Evolutionary conservation across 192 early-diverging fungal genomes (phyloP).

Genomic region (Coemansia sp.): DNA sequence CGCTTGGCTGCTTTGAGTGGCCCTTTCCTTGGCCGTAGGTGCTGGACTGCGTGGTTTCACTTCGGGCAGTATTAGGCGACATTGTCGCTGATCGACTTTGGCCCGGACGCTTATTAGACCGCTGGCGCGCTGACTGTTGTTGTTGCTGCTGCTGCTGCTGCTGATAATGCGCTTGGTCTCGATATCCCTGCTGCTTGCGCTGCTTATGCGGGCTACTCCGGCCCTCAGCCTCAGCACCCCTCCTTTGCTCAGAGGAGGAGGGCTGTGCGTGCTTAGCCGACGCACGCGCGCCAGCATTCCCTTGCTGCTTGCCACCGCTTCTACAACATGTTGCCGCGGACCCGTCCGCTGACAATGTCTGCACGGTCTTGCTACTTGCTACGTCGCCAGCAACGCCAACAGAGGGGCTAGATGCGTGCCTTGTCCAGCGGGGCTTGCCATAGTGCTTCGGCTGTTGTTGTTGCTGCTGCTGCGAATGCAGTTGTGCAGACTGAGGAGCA

Average conservation of each 20-base stretch:
- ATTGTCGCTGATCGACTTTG: slow-evolving; percentile 2
- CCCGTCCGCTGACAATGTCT: neutral
- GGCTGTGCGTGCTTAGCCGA: neutral
- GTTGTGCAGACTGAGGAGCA: slow-evolving; percentile 11
- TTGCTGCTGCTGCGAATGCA: slow-evolving; percentile 11
- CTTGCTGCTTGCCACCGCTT: slow-evolving; percentile 1
- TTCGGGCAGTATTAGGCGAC: neutral
- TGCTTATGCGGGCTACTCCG: slow-evolving; percentile 3
- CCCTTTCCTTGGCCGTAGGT: neutral
- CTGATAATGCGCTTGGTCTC: neutral
- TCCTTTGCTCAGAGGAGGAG: slow-evolving; percentile 7
- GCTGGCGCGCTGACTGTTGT: slow-evolving; percentile 10
- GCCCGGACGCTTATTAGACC: slow-evolving; percentile 2
- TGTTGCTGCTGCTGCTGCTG: slow-evolving; percentile 12
- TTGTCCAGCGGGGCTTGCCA: slow-evolving; percentile 10
- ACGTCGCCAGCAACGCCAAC: neutral
- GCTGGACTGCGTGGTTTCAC: neutral
- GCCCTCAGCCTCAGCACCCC: neutral
- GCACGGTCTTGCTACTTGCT: neutral
- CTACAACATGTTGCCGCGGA: neutral
- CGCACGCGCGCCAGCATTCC: neutral
- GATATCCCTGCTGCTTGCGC: neutral
- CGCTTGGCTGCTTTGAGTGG: slow-evolving; percentile 14
- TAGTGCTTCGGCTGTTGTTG: slow-evolving; percentile 15
- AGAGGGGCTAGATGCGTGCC: slow-evolving; percentile 7